Conservation (phyloP, 495 filamentous ascomycete species). For the Xylaria cubensis region DNA sequence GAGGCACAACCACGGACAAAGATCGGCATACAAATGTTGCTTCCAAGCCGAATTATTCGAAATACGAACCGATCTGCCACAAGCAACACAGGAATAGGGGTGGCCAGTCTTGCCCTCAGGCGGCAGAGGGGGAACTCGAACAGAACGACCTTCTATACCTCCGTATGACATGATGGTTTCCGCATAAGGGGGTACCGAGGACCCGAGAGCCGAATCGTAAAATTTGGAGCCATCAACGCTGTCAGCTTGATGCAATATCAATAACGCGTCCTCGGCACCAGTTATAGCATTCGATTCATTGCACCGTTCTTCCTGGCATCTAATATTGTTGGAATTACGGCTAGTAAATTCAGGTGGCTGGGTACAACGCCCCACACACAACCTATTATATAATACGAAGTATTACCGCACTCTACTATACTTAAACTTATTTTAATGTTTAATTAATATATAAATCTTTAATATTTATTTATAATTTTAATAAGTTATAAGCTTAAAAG, state of each 20-base stretch:
- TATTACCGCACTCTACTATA: too few species aligned
- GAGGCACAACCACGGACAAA: background rate
- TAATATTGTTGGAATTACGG: too few species aligned
- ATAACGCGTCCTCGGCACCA: background rate
- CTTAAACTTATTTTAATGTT: too few species aligned
- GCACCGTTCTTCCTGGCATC: background rate
- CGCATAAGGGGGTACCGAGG: background rate
- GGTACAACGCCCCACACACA: too few species aligned
- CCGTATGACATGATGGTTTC: background rate
- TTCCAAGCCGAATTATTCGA: background rate
- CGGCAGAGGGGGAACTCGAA: background rate
- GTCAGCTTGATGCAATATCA: background rate
- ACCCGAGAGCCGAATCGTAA: background rate
- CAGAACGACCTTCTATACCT: background rate
- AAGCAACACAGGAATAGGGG: background rate
- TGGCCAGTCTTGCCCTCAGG: background rate
- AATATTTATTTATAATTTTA: background rate
- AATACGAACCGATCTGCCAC: background rate
- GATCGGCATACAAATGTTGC: background rate
- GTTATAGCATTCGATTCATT: background rate
- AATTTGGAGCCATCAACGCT: background rate
- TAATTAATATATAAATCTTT: too few species aligned
- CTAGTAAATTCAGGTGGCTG: too few species aligned
- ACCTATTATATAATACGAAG: too few species aligned
- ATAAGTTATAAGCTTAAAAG: constrained; percentile 18